Evolutionary conservation across 2,329 filamentous ascomycete species (phyloP), one percentile per base, ranked within the genome.

Genomic region (Teratosphaeria zuluensis): DNA sequence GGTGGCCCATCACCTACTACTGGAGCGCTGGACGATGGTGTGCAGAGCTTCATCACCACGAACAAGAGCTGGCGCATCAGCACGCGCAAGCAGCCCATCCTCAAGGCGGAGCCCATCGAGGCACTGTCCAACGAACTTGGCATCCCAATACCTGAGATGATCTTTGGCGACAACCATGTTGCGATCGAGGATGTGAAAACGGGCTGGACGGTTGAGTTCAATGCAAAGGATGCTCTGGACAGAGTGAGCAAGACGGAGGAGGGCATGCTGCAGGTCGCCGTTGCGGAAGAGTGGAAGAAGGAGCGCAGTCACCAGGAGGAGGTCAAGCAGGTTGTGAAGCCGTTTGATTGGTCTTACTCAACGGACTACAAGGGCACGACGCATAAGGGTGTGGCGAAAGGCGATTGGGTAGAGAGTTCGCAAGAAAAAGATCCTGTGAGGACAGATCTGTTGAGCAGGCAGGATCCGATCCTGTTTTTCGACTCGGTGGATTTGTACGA

Each of bases 301-400:
- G 85, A 83, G 71, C 78, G 84, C 72, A 85, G 87, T 73, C 89
- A 89, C 67, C 87, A 88, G 55, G 83, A 88, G 67, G 89, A 88
- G 58, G 96, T 99, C 72, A 90, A 90, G 70, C 90, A 96, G 71
- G 87, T 96, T 30, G 90, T 99, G 57, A 92, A 92, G 76, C 92
- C 92, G 2, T 99, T 95, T 72, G 94, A 99, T 76, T 99, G 94
- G 94, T 96, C 90, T 62, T 99, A 97, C 76, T 94, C 86, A 64
- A 96, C 92, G 38, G 82, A 86, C 65, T 99, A 96, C 75, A 82
- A 81, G 58, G 94, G 94, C 55, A 90, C 87, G 3, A 75, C 87
- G 9, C 56, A 63, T 24, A 30, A 46, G 4, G 63, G 59, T 7
- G 21, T 56, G 19, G 59, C 51, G 28, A 51, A 62, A 4, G 57